A percentile compares a stretch with the other conserved stretches of the same genome.
These are phyloP conservation scores for Globisporangium perplexum DNA, from an alignment of 352 stramenopile genomes.

Conservation along the genomic window DNA sequence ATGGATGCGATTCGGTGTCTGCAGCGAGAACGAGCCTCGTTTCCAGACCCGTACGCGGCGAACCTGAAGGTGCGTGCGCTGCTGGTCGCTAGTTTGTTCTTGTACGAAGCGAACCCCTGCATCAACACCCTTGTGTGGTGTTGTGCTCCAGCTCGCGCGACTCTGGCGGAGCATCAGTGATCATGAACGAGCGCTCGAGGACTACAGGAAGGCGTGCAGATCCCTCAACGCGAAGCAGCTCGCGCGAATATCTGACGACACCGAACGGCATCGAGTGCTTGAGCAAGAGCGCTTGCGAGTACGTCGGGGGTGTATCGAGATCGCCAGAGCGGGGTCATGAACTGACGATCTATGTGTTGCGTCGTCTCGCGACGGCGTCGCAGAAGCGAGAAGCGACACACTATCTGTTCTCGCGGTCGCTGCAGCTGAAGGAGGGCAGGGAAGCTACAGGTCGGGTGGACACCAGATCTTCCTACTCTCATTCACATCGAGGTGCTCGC, in stretches of 20 bases:
- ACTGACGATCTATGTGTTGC: background rate
- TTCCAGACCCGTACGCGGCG: constrained; percentile 40
- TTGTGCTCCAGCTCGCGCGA: constrained; percentile 32
- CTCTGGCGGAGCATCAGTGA: constrained; percentile 53
- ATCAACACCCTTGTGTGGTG: background rate
- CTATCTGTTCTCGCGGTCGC: constrained; percentile 34
- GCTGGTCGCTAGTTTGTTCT: background rate
- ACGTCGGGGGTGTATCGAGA: background rate
- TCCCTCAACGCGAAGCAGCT: constrained; percentile 31
- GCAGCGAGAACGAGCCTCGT: constrained; percentile 26
- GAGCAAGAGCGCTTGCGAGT: constrained; percentile 42
- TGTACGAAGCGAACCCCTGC: background rate
- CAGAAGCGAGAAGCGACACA: constrained; percentile 32
- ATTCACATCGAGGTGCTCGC: background rate
- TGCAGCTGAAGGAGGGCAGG: constrained; percentile 27
- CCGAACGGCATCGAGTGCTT: constrained; percentile 23
- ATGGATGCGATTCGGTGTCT: constrained; percentile 39
- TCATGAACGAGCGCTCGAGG: constrained; percentile 37
- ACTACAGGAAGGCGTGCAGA: constrained; percentile 39
- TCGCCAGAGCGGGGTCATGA: background rate
- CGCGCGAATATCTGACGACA: constrained; percentile 13
- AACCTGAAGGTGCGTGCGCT: constrained; percentile 41
- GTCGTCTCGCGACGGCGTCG: background rate
- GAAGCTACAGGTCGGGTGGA: constrained; percentile 27
- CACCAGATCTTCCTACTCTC: background rate